These are phyloP conservation scores for Chenopodium album DNA, from an alignment of 148 eudicot species.

Conservation along the genomic window DNA sequence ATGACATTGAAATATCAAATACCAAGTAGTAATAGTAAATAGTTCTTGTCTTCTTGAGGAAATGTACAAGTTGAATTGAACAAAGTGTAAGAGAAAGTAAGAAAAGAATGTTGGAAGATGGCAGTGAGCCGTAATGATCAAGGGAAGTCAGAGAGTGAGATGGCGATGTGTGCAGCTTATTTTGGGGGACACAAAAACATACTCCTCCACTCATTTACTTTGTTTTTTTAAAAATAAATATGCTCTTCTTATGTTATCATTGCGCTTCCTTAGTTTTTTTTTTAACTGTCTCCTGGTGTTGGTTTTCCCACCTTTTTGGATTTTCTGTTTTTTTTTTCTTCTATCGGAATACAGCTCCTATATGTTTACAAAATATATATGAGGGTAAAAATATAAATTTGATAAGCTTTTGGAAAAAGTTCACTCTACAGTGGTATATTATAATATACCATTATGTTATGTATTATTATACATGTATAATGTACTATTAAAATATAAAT, in stretches of 20 bases:
- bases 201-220: not conserved
- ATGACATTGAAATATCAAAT: not conserved
- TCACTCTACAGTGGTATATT: too few species aligned
- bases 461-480: too few species aligned
- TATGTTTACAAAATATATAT: too few species aligned
- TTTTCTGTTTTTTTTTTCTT: not conserved
- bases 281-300: not conserved
- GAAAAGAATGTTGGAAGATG: slow-evolving; percentile 15
- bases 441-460: too few species aligned
- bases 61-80: too few species aligned
- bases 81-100: not conserved
- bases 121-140: slow-evolving; percentile 31
- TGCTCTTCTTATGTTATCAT: not conserved
- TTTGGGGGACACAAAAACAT: slow-evolving; percentile 23
- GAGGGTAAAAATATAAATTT: too few species aligned
- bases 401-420: too few species aligned
- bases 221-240: not conserved
- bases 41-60: too few species aligned
- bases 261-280: not conserved
- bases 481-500: too few species aligned
- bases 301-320: not conserved
- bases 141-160: slow-evolving; percentile 8
- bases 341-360: not conserved
- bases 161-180: slow-evolving; percentile 6
- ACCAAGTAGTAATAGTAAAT: too few species aligned